phyloP scores from a whole-genome alignment of 495 filamentous ascomycete species.

The Daldinia bambusicola region DNA sequence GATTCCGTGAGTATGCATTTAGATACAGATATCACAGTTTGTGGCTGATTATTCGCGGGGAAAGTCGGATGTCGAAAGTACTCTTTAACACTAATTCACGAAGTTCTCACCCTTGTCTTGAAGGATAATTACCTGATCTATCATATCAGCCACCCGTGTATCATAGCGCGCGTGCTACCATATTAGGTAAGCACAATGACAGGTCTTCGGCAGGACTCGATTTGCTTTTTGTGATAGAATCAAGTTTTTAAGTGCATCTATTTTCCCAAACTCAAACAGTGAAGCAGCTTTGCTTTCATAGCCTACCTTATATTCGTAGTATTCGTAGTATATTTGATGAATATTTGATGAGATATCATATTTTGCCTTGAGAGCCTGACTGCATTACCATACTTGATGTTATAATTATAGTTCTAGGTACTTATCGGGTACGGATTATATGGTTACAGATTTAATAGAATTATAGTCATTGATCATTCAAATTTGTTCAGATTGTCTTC shows the following conservation, averaged over 20 bases:
- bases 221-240: background rate
- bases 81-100: constrained; percentile 42
- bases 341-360: too few species aligned
- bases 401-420: too few species aligned
- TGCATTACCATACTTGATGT: background rate
- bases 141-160: constrained; percentile 23
- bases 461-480: constrained; percentile 17
- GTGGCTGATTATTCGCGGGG: constrained; percentile 1
- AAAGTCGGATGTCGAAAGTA: constrained; percentile 22
- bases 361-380: background rate
- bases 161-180: background rate
- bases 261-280: too few species aligned
- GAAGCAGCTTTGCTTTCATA: too few species aligned
- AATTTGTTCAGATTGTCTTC: constrained; percentile 46
- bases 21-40: background rate
- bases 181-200: background rate
- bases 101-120: background rate
- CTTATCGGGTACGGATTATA: background rate
- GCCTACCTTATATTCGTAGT: too few species aligned
- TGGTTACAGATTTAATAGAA: background rate
- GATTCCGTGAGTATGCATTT: background rate
- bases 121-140: constrained; percentile 4
- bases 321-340: too few species aligned
- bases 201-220: background rate
- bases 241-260: background rate